Percentiles rank a stretch among this genome's conserved stretches.
Conservation (phyloP, 1,284 basidiomycete species). For the Ustilago curta region DNA sequence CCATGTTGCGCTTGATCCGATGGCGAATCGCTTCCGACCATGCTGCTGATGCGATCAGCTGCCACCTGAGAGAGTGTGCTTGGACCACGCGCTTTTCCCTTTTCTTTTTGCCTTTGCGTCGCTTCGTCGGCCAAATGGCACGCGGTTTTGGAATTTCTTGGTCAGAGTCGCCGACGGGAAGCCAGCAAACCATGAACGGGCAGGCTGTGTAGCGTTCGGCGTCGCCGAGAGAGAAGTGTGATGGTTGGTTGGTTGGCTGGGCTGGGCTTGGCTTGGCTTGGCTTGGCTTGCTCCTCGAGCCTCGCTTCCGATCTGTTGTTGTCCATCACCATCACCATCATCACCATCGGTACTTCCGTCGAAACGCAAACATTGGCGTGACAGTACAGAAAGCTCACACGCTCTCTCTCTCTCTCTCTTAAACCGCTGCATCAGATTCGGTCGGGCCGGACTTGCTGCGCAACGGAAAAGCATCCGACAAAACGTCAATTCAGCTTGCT, state of each 20-base stretch:
- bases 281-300: slow-evolving; percentile 1
- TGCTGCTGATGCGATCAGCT: not conserved
- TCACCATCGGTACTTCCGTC: not conserved
- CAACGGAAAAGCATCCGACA: slow-evolving; percentile 1
- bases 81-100: slow-evolving; percentile 3
- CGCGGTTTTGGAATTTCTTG: slow-evolving; percentile 2
- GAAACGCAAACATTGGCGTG: not conserved
- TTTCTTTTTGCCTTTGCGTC: not conserved
- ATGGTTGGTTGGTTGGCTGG: too few species aligned
- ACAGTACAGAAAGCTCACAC: not conserved
- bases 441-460: slow-evolving; percentile 12
- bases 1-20: not conserved
- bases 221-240: not conserved
- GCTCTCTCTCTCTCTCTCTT: not conserved
- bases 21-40: not conserved
- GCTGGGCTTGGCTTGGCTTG: too few species aligned
- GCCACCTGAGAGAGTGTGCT: too few species aligned
- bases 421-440: slow-evolving; percentile 13
- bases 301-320: not conserved
- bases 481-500: not conserved
- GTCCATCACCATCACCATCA: not conserved
- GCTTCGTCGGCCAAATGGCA: not conserved
- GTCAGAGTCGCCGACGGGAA: not conserved
- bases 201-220: not conserved
- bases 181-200: too few species aligned